Evolutionary conservation across 257 asterid species (phyloP), one percentile per base, ranked within the genome.

Genomic region (Euphrasia confusa): DNA sequence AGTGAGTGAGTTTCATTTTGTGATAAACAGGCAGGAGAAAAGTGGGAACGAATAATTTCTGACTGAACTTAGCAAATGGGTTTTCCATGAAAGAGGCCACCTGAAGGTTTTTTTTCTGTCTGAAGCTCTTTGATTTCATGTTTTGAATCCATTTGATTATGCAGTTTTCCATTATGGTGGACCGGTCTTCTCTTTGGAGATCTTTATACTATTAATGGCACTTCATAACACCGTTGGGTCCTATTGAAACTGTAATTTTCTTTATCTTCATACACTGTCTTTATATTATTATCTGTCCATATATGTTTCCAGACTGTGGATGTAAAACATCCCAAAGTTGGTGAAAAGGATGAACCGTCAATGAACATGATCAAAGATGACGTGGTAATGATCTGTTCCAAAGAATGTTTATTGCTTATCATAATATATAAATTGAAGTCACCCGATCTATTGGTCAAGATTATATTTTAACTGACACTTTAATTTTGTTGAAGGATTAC

Each of bases 41-140:
- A n/a, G n/a, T n/a, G n/a, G n/a, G n/a, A n/a, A n/a, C n/a, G n/a
- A n/a, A n/a, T n/a, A n/a, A n/a, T n/a, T n/a, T n/a, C n/a, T n/a
- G n/a, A n/a, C n/a, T n/a, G n/a, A n/a, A n/a, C n/a, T n/a, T n/a
- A n/a, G n/a, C n/a, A n/a, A n/a, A n/a, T n/a, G n/a, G n/a, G 78
- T 89, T 71, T 89, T 89, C 89, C 96, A 89, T 67, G 95, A 84
- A 74, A 82, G 96, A 72, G 96, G 95, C 42, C 95, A 89, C 70
- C 78, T 89, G 60, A 89, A 86, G 96, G 96, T 89, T 62, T 70
- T 77, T 49, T 56, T 45, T 54, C 37, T 60, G 42, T 48, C 67
- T 65, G 56, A 11, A 57, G 61, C 52, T 68, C 44, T 63, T 54
- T 45, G 40, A 52, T 30, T 21, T 17, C 59, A 44, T 55, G 54